Evolutionary conservation across 208 protist species (phyloP).

Genomic region (Wallacemonas sp.): DNA sequence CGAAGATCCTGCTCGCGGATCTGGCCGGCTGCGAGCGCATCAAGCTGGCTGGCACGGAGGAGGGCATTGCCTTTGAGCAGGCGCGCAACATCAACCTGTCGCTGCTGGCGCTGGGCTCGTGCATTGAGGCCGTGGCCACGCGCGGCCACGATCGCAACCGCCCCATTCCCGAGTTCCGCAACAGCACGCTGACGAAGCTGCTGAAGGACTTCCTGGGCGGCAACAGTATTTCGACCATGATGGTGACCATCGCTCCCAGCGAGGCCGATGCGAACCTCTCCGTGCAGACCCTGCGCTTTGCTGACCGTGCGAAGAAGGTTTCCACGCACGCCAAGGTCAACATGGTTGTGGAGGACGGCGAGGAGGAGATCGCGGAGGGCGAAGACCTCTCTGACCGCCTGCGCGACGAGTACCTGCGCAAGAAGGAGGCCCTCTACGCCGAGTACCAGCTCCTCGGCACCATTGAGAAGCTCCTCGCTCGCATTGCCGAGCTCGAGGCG

Average conservation of each 20-base stretch:
- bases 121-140: slow-evolving; percentile 80
- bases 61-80: slow-evolving; percentile 75
- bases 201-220: slow-evolving; percentile 87
- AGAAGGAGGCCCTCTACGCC: slow-evolving; percentile 74
- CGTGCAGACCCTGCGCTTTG: slow-evolving; percentile 86
- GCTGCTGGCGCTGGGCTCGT: slow-evolving; percentile 74
- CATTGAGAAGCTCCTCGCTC: slow-evolving; percentile 58
- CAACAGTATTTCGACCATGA: slow-evolving; percentile 83
- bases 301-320: slow-evolving; percentile 87
- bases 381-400: slow-evolving; percentile 46
- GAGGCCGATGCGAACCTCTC: slow-evolving; percentile 69
- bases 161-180: slow-evolving; percentile 78
- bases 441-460: slow-evolving; percentile 75
- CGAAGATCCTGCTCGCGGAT: slow-evolving; percentile 80
- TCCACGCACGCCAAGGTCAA: slow-evolving; percentile 81
- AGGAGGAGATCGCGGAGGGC: slow-evolving; percentile 26
- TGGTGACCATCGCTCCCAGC: slow-evolving; percentile 80
- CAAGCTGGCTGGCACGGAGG: slow-evolving; percentile 73
- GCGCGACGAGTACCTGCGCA: slow-evolving; percentile 66
- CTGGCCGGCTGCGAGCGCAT: slow-evolving; percentile 84
- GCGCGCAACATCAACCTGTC: slow-evolving; percentile 88
- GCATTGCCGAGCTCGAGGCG: slow-evolving; percentile 67
- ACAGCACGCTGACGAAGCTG: slow-evolving; percentile 86
- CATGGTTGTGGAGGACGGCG: slow-evolving; percentile 50
- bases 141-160: slow-evolving; percentile 37